Evolutionary conservation across 352 stramenopile genomes (phyloP).

Genomic region (Phytophthora citricola): DNA sequence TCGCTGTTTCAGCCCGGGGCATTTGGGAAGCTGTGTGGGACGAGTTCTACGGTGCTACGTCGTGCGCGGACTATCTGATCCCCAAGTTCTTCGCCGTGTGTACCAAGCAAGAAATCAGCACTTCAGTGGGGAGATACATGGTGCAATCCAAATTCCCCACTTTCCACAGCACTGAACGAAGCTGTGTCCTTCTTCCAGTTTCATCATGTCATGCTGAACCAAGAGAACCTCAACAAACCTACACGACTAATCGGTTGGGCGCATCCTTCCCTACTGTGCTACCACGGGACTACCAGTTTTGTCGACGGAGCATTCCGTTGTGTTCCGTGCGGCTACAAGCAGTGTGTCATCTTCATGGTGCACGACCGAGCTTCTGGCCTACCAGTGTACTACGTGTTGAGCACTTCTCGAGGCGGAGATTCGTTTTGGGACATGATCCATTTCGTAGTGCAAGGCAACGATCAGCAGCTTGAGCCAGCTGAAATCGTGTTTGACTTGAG

Average conservation of each 20-base stretch:
- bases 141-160: constrained; percentile 19
- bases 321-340: neutral
- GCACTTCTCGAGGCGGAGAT: neutral
- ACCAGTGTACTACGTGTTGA: neutral
- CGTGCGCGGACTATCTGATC: constrained; percentile 12
- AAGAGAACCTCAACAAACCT: neutral
- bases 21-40: constrained; percentile 1
- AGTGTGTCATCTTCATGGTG: constrained; percentile 6
- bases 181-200: neutral
- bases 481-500: neutral
- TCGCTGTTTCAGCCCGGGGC: neutral
- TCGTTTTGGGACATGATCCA: neutral
- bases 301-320: constrained; percentile 19
- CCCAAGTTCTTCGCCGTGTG: constrained; percentile 10
- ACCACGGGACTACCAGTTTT: neutral
- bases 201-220: neutral
- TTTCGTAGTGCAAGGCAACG: neutral
- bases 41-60: constrained; percentile 6
- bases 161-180: neutral
- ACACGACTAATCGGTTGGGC: neutral
- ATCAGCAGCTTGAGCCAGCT: neutral
- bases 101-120: constrained; percentile 10
- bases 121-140: constrained; percentile 19
- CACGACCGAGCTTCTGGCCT: constrained; percentile 4
- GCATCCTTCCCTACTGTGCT: neutral